Evolutionary conservation across 352 stramenopile species (phyloP).

Genomic region (Phytophthora agathidicida): DNA sequence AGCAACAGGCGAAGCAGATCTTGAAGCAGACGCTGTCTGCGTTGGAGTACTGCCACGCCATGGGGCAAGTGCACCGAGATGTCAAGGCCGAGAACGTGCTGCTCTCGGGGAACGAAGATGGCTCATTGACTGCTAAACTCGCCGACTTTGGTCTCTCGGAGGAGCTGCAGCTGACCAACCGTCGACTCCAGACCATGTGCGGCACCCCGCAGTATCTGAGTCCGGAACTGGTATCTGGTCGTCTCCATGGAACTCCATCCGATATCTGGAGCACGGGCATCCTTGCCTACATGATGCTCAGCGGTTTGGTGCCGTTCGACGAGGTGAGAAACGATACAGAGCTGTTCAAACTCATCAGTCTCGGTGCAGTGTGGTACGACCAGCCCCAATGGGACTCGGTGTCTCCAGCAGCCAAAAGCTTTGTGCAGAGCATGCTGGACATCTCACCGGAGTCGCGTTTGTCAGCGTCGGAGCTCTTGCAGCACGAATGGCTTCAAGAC

Average conservation of each 20-base stretch:
- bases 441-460: slow-evolving; percentile 79
- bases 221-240: slow-evolving; percentile 94
- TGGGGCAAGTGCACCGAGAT: slow-evolving; percentile 91
- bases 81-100: slow-evolving; percentile 89
- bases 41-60: slow-evolving; percentile 86
- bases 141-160: slow-evolving; percentile 91
- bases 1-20: slow-evolving; percentile 66
- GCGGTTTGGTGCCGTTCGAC: slow-evolving; percentile 61
- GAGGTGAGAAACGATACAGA: slow-evolving; percentile 54
- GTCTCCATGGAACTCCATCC: slow-evolving; percentile 90
- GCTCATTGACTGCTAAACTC: slow-evolving; percentile 88
- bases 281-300: slow-evolving; percentile 93
- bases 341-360: slow-evolving; percentile 87
- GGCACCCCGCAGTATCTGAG: slow-evolving; percentile 97
- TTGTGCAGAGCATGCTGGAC: slow-evolving; percentile 90
- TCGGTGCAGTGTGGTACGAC: slow-evolving; percentile 92
- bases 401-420: slow-evolving; percentile 79
- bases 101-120: slow-evolving; percentile 76
- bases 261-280: slow-evolving; percentile 97
- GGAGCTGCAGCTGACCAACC: slow-evolving; percentile 89
- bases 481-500: slow-evolving; percentile 58
- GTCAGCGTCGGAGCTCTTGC: slow-evolving; percentile 56
- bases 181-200: slow-evolving; percentile 91
- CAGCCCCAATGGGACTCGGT: slow-evolving; percentile 85
- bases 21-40: slow-evolving; percentile 83